phyloP scores from a whole-genome alignment of 2,329 filamentous ascomycete species.

The Colletotrichum falcatum region DNA sequence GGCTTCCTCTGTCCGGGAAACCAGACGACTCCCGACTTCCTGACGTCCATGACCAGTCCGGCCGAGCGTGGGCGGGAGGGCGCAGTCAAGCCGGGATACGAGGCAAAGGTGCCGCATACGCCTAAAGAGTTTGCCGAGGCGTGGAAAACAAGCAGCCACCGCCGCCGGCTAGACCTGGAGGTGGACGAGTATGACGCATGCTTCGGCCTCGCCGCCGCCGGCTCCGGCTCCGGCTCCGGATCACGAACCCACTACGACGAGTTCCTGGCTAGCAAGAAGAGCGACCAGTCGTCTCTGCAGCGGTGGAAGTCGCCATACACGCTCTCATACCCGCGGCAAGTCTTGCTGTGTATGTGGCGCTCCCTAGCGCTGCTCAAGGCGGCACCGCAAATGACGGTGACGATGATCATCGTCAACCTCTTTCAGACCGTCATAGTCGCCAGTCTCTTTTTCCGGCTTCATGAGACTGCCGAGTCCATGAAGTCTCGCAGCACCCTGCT shows the following conservation, averaged over 20 bases:
- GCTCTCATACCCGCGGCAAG: slow-evolving; percentile 59
- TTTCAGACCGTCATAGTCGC: slow-evolving; percentile 65
- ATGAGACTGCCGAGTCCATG: slow-evolving; percentile 56
- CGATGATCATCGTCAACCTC: slow-evolving; percentile 57
- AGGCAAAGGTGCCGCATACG: slow-evolving; percentile 20
- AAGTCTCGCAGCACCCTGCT: slow-evolving; percentile 59
- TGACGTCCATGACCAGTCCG: slow-evolving; percentile 67
- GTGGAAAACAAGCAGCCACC: slow-evolving; percentile 24
- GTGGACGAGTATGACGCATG: slow-evolving; percentile 25
- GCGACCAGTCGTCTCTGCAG: slow-evolving; percentile 16
- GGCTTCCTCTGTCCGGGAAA: slow-evolving; percentile 69
- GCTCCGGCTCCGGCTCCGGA: too few species aligned
- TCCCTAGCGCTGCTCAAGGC: slow-evolving; percentile 54
- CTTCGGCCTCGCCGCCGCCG: slow-evolving; percentile 14
- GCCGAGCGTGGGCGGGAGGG: too few species aligned
- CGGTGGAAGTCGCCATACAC: slow-evolving; percentile 62
- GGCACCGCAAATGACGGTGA: slow-evolving; percentile 54
- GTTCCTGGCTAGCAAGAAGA: slow-evolving; percentile 22
- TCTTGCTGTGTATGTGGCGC: slow-evolving; percentile 56
- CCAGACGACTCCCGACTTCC: slow-evolving; percentile 79
- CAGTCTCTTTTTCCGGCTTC: slow-evolving; percentile 62
- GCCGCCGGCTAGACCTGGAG: slow-evolving; percentile 1
- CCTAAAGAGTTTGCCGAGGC: slow-evolving; percentile 32
- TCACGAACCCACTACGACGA: too few species aligned
- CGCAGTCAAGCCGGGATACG: slow-evolving; percentile 31